Evolutionary conservation across 345 rosid genomes (phyloP).

Genomic region (Pugionium cornutum): DNA sequence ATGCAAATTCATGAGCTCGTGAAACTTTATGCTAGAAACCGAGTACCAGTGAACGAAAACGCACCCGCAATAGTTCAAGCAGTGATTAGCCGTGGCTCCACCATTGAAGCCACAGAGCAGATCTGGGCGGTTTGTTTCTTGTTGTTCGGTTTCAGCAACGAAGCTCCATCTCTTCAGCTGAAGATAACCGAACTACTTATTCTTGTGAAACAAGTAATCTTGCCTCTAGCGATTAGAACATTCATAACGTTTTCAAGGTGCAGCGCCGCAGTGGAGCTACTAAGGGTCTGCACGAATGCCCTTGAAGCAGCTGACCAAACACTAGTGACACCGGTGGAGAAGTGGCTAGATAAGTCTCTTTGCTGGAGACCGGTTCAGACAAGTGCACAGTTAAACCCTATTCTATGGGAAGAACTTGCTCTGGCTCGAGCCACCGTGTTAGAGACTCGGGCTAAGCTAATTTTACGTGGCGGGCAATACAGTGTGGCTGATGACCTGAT

Average conservation of each 20-base stretch:
- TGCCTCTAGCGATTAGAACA: slow-evolving; percentile 76
- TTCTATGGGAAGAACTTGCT: slow-evolving; percentile 92
- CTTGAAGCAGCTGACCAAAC: slow-evolving; percentile 85
- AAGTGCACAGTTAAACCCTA: slow-evolving; percentile 84
- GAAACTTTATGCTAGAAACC: slow-evolving; percentile 63
- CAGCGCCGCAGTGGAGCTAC: slow-evolving; percentile 76
- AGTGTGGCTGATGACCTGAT: slow-evolving; percentile 85
- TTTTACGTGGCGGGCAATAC: slow-evolving; percentile 82
- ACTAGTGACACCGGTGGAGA: slow-evolving; percentile 81
- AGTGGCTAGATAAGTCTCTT: slow-evolving; percentile 78
- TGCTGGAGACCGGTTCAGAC: slow-evolving; percentile 92
- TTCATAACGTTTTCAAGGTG: slow-evolving; percentile 83
- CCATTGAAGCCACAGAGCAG: slow-evolving; percentile 60
- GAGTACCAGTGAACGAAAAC: slow-evolving; percentile 48
- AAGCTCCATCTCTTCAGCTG: slow-evolving; percentile 61
- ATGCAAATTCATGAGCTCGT: slow-evolving; percentile 65
- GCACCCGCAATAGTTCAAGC: slow-evolving; percentile 78
- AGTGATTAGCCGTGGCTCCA: slow-evolving; percentile 61
- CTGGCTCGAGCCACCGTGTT: slow-evolving; percentile 80
- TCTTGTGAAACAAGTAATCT: slow-evolving; percentile 60
- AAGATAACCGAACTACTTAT: slow-evolving; percentile 64
- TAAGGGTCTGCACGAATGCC: slow-evolving; percentile 81
- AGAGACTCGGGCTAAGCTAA: slow-evolving; percentile 87
- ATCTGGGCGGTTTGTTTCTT: slow-evolving; percentile 86
- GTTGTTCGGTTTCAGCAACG: slow-evolving; percentile 70